Evolutionary conservation across 441 rosid genomes (phyloP).

Genomic region (Populus hybrid): DNA sequence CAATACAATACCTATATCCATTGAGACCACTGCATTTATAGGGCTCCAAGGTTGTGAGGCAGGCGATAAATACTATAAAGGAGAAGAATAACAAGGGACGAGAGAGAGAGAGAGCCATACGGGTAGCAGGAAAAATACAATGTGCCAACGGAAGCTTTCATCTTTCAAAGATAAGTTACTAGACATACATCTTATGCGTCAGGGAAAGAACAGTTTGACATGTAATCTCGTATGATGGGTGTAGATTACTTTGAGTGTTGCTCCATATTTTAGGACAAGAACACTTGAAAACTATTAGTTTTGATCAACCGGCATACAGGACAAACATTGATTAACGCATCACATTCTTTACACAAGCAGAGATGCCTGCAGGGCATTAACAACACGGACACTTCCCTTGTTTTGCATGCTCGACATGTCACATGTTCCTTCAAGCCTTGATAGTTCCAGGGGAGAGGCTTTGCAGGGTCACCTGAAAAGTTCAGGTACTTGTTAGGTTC

Average conservation of each 20-base stretch:
- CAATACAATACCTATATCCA: too few relatives aligned
- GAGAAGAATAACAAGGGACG: too few relatives aligned
- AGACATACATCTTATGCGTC: slow-evolving; percentile 17
- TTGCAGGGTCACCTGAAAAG: slow-evolving; percentile 26
- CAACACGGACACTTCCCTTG: slow-evolving; percentile 57
- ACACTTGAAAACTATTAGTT: slow-evolving; percentile 54
- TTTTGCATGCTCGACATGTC: slow-evolving; percentile 65
- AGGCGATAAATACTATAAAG: too few relatives aligned
- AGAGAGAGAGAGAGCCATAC: not conserved
- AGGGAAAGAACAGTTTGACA: not conserved
- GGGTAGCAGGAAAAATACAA: too few relatives aligned
- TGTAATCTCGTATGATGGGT: not conserved
- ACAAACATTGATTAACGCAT: slow-evolving; percentile 47
- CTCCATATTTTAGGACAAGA: slow-evolving; percentile 40
- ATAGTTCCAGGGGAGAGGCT: slow-evolving; percentile 17
- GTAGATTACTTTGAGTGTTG: slow-evolving; percentile 11
- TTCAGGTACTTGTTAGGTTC: slow-evolving; percentile 43
- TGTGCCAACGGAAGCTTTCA: not conserved
- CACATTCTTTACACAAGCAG: slow-evolving; percentile 78
- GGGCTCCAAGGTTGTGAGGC: too few relatives aligned
- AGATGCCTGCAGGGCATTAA: slow-evolving; percentile 83
- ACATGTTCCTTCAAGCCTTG: slow-evolving; percentile 35
- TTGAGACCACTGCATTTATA: too few relatives aligned
- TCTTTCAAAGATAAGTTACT: not conserved
- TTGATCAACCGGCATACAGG: slow-evolving; percentile 77